Base-by-base conservation (phyloP, 306 rosid species). In the Acmispon strigosus region DNA sequence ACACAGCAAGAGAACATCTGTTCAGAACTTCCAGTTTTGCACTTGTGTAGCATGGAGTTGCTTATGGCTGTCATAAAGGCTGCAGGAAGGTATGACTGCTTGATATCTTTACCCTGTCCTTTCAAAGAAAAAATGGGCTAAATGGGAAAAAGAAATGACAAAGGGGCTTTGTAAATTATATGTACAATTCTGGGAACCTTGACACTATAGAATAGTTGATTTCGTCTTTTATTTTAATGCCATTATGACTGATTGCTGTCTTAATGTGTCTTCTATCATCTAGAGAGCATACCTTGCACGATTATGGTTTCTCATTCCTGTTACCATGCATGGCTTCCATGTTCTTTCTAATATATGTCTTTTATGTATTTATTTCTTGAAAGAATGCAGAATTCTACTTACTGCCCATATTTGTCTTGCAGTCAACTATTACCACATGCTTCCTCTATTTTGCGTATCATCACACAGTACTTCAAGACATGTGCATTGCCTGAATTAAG, bases 401-500 rank as follows among this genome's bases (percentile, higher is more conserved):
- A 78, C 67, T 73, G 54, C 63, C 34, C 22, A 17, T 75, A 65
- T 79, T 70, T 82, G 50, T 17, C 57, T 68, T 85, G 81, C 90
- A 95, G 99, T 79, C 91, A 87, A 78, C 74, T 89, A 66, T 76
- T 95, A 72, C 96, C 99, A 0, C 78, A 91, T 66, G 91, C 92
- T 63, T 88, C 91, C 50, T 78, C 67, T 41, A 74, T 85, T 20
- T 81, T 78, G 44, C 92, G 86, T 47, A 81, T 95, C 41, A 76
- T 87, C 65, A 79, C 90, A 11, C 77, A 52, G 63, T 91, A 89
- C 82, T 89, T 95, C 80, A 91, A 76, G 77, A 82, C 75, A 54
- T 95, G 96, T 74, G 79, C 67, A 1, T 62, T 88, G 79, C 86
- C 96, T 12, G 90, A 89, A 57, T 45, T 95, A 72, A 89, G 97